Conservation (phyloP, 768 basidiomycete genomes). For the Melanogaster broomeanus region DNA sequence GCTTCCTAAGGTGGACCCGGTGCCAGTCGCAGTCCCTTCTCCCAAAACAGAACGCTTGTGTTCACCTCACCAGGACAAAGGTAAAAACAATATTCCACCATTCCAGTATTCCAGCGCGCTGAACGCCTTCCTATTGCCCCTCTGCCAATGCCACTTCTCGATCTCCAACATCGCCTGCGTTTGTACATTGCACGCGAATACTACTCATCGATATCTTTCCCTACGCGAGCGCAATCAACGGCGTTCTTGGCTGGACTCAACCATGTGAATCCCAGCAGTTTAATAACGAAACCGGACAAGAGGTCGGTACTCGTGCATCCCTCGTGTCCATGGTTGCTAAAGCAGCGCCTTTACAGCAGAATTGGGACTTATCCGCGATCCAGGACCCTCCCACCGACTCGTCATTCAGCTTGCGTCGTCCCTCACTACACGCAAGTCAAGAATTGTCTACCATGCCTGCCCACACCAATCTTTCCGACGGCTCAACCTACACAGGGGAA, state of each 20-base stretch:
- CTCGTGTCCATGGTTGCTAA: too few relatives aligned
- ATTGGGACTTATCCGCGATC: conserved; percentile 46
- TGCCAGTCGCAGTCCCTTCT: too few relatives aligned
- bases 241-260: conserved; percentile 50
- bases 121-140: too few relatives aligned
- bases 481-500: conserved; percentile 16
- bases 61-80: too few relatives aligned
- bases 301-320: too few relatives aligned
- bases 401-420: conserved; percentile 31
- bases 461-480: conserved; percentile 37
- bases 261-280: conserved; percentile 45
- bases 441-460: conserved; percentile 49
- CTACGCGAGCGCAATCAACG: conserved; percentile 30
- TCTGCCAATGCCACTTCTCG: too few relatives aligned
- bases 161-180: too few relatives aligned
- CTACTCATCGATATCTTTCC: conserved; percentile 30
- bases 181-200: conserved; percentile 39
- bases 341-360: conserved; percentile 32
- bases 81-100: too few relatives aligned
- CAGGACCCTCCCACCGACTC: conserved; percentile 41
- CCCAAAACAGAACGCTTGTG: too few relatives aligned
- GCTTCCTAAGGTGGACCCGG: too few relatives aligned
- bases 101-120: too few relatives aligned
- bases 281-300: too few relatives aligned
- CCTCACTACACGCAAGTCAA: conserved; percentile 37